Evolutionary conservation across 768 basidiomycete species (phyloP).

Genomic region (Tulasnella calospora): DNA sequence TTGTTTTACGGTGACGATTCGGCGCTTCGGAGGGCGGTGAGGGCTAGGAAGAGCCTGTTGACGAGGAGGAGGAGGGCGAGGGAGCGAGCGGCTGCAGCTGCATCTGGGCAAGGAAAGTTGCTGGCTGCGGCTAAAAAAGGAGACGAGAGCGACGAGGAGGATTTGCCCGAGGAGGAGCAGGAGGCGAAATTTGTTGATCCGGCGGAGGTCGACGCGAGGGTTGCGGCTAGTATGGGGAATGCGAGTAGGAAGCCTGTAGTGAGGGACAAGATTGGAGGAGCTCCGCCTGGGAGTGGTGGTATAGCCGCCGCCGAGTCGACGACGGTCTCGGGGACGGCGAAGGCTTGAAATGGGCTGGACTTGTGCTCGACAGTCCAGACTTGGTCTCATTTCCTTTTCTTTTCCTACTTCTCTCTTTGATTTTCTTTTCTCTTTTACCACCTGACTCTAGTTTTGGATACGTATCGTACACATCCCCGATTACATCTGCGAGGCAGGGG

Average conservation of each 20-base stretch:
- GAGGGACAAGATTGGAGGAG: constrained; percentile 29
- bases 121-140: constrained; percentile 18
- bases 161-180: constrained; percentile 34
- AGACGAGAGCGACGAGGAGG: constrained; percentile 25
- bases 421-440: not conserved
- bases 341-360: not conserved
- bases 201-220: constrained; percentile 33
- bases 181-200: constrained; percentile 32
- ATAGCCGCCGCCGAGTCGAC: not conserved
- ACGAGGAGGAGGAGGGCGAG: constrained; percentile 62
- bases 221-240: constrained; percentile 32
- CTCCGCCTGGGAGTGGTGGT: not conserved
- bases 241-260: constrained; percentile 35
- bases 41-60: constrained; percentile 74
- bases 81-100: constrained; percentile 60
- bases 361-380: not conserved
- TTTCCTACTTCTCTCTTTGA: not conserved
- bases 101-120: constrained; percentile 38
- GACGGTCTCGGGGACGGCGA: not conserved
- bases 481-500: not conserved
- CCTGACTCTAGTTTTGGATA: not conserved
- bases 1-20: constrained; percentile 83
- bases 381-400: not conserved
- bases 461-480: not conserved
- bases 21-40: constrained; percentile 58